Evolutionary conservation across 2,329 filamentous ascomycete species (phyloP).

Genomic region (Sclerotinia trifoliorum): DNA sequence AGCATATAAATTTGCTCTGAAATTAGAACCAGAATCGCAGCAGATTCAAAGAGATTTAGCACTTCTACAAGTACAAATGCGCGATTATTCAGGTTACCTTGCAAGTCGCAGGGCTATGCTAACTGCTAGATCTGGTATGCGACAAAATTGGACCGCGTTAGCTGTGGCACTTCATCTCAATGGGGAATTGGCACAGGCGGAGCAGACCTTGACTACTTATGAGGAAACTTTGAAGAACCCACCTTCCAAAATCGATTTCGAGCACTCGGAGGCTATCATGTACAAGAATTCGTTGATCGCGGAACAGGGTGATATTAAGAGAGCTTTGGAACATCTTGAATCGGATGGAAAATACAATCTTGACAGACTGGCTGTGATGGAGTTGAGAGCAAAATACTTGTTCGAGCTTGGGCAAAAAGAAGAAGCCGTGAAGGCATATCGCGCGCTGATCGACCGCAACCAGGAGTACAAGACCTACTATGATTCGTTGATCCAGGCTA

Average conservation of each 20-base stretch:
- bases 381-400: slow-evolving; percentile 82
- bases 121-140: slow-evolving; percentile 73
- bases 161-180: slow-evolving; percentile 89
- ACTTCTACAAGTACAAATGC: slow-evolving; percentile 91
- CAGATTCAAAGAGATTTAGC: slow-evolving; percentile 95
- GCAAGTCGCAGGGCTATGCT: slow-evolving; percentile 87
- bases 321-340: slow-evolving; percentile 84
- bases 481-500: slow-evolving; percentile 66
- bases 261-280: slow-evolving; percentile 89
- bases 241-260: slow-evolving; percentile 75
- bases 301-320: slow-evolving; percentile 78
- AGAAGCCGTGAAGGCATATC: slow-evolving; percentile 80
- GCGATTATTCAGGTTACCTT: slow-evolving; percentile 91
- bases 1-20: slow-evolving; percentile 94
- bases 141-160: slow-evolving; percentile 97
- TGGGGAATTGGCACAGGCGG: slow-evolving; percentile 82
- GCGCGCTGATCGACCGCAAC: slow-evolving; percentile 79
- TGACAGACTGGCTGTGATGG: slow-evolving; percentile 81
- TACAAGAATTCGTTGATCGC: slow-evolving; percentile 97
- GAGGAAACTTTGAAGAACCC: slow-evolving; percentile 87
- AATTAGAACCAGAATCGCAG: slow-evolving; percentile 86
- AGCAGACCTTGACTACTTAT: slow-evolving; percentile 86
- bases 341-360: slow-evolving; percentile 72
- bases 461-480: slow-evolving; percentile 87
- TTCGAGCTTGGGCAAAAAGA: slow-evolving; percentile 71